These are phyloP conservation scores for Agroathelia rolfsii DNA, from an alignment of 1,284 basidiomycete species.

Conservation along the genomic window DNA sequence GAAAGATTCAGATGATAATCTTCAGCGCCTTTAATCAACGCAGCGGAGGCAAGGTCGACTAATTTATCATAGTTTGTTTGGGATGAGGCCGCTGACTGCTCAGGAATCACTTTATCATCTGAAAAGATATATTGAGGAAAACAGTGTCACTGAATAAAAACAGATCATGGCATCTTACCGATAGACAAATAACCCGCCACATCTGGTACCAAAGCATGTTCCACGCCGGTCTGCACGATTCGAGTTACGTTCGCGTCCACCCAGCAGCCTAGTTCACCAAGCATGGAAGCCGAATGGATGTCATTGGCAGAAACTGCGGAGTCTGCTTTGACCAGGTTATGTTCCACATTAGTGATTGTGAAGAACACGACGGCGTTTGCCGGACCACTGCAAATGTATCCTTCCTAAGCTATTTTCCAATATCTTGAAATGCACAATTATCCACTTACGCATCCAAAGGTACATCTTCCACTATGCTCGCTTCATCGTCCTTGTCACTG, in stretches of 20 bases:
- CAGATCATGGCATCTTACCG: constrained; percentile 11
- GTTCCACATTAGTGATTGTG: constrained; percentile 69
- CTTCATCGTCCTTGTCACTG: constrained; percentile 21
- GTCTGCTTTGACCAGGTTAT: constrained; percentile 37
- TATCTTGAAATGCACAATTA: too few species aligned
- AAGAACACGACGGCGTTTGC: constrained; percentile 57
- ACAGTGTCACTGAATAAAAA: constrained; percentile 16
- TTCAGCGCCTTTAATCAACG: constrained; percentile 41
- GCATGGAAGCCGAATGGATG: constrained; percentile 36
- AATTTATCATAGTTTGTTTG: constrained; percentile 32
- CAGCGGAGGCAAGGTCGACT: constrained; percentile 42
- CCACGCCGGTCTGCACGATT: constrained; percentile 72
- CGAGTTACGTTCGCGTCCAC: constrained; percentile 68
- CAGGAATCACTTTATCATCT: constrained; percentile 21
- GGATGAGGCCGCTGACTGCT: not conserved
- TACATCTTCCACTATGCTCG: constrained; percentile 22
- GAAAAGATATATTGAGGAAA: constrained; percentile 19
- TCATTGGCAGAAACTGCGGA: constrained; percentile 25
- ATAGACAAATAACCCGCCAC: constrained; percentile 33
- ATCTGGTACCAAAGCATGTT: constrained; percentile 59
- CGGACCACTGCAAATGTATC: constrained; percentile 5
- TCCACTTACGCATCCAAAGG: too few species aligned
- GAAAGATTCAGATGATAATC: constrained; percentile 55
- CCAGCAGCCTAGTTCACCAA: constrained; percentile 80
- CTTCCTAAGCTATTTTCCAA: too few species aligned